A percentile compares a stretch with the other conserved stretches of the same genome.
These are phyloP conservation scores for Nakazawaea wickerhamii DNA, from an alignment of 805 yeast species.

Conservation along the genomic window DNA sequence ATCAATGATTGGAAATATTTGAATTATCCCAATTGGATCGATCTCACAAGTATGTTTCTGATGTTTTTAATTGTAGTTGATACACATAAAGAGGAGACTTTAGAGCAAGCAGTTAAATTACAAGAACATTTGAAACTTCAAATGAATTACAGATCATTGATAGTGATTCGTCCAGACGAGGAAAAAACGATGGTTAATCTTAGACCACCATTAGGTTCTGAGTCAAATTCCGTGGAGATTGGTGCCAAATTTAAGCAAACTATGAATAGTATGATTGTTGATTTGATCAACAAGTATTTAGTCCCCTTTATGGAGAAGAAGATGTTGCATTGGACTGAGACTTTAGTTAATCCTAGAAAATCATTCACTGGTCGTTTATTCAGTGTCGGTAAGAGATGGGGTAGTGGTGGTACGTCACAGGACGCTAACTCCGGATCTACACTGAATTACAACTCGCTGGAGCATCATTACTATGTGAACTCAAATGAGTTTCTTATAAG, in stretches of 20 bases:
- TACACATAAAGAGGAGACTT: constrained; percentile 35
- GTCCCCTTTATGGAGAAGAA: constrained; percentile 85
- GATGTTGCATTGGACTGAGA: constrained; percentile 82
- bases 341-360: constrained; percentile 66
- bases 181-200: constrained; percentile 1
- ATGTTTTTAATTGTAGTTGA: constrained; percentile 47
- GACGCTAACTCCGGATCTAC: no score
- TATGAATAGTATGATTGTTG: constrained; percentile 36
- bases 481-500: constrained; percentile 71
- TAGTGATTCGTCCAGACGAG: constrained; percentile 15
- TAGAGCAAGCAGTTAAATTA: constrained; percentile 30
- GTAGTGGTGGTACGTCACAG: constrained; percentile 20
- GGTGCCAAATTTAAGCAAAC: constrained; percentile 20
- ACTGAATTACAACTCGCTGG: constrained; percentile 44
- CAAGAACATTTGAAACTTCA: constrained; percentile 26
- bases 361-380: constrained; percentile 72
- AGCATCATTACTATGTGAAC: constrained; percentile 54
- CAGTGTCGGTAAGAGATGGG: constrained; percentile 58
- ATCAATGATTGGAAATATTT: constrained; percentile 47
- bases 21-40: constrained; percentile 56
- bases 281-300: constrained; percentile 42
- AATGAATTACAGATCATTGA: constrained; percentile 18
- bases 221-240: constrained; percentile 11
- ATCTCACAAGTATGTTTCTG: constrained; percentile 55
- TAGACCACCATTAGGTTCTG: constrained; percentile 18